These are phyloP conservation scores for Athelia psychrophila DNA, from an alignment of 1,284 basidiomycete species.

Conservation along the genomic window DNA sequence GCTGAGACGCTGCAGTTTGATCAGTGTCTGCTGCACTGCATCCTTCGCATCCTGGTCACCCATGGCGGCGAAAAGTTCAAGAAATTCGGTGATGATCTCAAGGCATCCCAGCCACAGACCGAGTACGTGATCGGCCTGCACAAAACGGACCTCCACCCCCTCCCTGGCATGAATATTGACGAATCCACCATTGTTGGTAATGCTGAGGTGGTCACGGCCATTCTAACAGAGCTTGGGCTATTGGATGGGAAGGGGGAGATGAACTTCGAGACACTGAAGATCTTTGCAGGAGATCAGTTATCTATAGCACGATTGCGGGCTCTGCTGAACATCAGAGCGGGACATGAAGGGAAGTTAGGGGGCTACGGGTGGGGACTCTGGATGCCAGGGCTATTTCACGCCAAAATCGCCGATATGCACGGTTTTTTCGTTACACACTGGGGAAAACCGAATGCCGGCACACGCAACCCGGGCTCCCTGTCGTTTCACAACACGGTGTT, in stretches of 20 bases:
- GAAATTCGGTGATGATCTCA: constrained; percentile 19
- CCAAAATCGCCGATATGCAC: constrained; percentile 30
- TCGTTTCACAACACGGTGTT: constrained; percentile 29
- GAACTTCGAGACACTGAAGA: not conserved
- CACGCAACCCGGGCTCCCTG: constrained; percentile 28
- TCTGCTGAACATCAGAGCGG: constrained; percentile 25
- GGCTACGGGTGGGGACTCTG: constrained; percentile 24
- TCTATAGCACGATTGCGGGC: constrained; percentile 30
- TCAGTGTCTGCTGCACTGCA: constrained; percentile 20
- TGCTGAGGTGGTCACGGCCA: constrained; percentile 29
- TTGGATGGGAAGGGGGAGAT: not conserved
- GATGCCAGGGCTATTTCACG: constrained; percentile 37
- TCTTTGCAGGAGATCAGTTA: constrained; percentile 32
- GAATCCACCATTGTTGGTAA: constrained; percentile 33
- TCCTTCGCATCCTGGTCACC: constrained; percentile 29
- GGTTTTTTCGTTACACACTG: constrained; percentile 28
- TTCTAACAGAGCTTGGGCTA: constrained; percentile 24
- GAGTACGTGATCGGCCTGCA: constrained; percentile 27
- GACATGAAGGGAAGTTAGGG: constrained; percentile 28
- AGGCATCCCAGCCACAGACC: constrained; percentile 15
- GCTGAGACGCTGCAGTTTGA: constrained; percentile 16
- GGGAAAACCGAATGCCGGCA: constrained; percentile 23
- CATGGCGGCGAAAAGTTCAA: constrained; percentile 26
- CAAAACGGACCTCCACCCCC: constrained; percentile 26
- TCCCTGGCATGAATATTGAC: constrained; percentile 34